A percentile compares a stretch with the other conserved stretches of the same genome.
These are phyloP conservation scores for Wickerhamomyces strasburgensis DNA, from an alignment of 805 yeast genomes.

Conservation along the genomic window DNA sequence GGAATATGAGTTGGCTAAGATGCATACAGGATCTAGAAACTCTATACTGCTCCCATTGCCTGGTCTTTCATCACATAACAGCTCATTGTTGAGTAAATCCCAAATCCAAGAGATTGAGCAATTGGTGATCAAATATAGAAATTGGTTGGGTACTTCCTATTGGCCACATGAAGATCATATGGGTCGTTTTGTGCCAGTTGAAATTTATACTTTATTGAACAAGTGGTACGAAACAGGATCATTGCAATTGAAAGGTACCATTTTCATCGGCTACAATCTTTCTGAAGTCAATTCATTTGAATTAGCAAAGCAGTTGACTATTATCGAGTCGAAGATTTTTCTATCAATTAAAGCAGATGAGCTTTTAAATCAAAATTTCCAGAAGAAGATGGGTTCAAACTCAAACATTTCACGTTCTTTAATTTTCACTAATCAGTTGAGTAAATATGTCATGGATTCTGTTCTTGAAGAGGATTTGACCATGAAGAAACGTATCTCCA, in stretches of 20 bases:
- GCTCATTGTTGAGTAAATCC: conserved; percentile 20
- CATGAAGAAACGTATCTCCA: conserved; percentile 45
- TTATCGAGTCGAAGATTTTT: conserved; percentile 65
- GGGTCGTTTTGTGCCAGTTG: conserved; percentile 21
- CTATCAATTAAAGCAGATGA: conserved; percentile 61
- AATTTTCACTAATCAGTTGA: conserved; percentile 63
- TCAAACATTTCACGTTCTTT: conserved; percentile 60
- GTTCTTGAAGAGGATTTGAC: conserved; percentile 48
- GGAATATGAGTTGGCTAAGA: conserved; percentile 50
- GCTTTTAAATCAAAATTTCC: conserved; percentile 56
- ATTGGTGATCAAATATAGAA: conserved; percentile 48
- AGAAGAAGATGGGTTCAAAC: conserved; percentile 52
- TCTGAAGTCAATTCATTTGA: conserved; percentile 61
- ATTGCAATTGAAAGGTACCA: conserved; percentile 24
- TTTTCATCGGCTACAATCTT: conserved; percentile 14
- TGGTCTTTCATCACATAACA: conserved; percentile 21
- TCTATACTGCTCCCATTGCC: conserved; percentile 29
- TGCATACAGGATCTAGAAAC: conserved; percentile 36
- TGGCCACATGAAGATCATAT: conserved; percentile 22
- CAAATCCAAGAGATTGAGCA: conserved; percentile 37
- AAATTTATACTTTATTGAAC: conserved; percentile 27
- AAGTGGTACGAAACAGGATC: conserved; percentile 56
- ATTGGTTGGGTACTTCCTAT: conserved; percentile 32
- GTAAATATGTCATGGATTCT: conserved; percentile 69
- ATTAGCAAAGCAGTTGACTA: conserved; percentile 70